A percentile compares a stretch with the other conserved stretches of the same genome.
Evolutionary conservation across 495 filamentous ascomycete genomes (phyloP).

Genomic region (Neurospora sp.): DNA sequence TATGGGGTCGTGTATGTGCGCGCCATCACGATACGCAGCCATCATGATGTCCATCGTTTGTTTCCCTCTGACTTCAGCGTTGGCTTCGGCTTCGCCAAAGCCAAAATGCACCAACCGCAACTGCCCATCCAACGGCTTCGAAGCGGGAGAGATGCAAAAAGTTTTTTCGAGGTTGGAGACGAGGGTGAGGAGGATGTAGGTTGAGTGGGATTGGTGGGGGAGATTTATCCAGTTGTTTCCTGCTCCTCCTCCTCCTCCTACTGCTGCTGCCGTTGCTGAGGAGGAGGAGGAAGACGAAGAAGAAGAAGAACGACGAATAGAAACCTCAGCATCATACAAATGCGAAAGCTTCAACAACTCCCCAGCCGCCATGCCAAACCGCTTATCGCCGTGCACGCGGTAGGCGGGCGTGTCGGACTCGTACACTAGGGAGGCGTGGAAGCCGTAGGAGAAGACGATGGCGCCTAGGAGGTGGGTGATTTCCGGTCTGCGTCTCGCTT

Average conservation of each 20-base stretch:
- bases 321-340: constrained; percentile 53
- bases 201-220: constrained; percentile 6
- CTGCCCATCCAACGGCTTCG: constrained; percentile 53
- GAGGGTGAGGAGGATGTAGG: constrained; percentile 63
- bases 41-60: constrained; percentile 66
- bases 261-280: background rate
- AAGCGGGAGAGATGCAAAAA: constrained; percentile 67
- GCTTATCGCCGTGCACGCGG: constrained; percentile 58
- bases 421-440: constrained; percentile 79
- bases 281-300: background rate
- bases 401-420: constrained; percentile 76
- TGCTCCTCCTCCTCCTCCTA: too few species aligned
- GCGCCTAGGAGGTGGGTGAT: constrained; percentile 51
- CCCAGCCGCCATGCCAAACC: constrained; percentile 75
- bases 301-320: constrained; percentile 6
- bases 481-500: constrained; percentile 3
- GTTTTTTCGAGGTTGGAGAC: constrained; percentile 71
- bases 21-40: constrained; percentile 62
- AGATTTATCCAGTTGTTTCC: background rate
- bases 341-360: constrained; percentile 60
- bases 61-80: constrained; percentile 27
- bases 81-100: background rate
- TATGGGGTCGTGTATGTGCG: constrained; percentile 43
- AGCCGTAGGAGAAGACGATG: constrained; percentile 77
- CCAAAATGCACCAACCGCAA: constrained; percentile 69